Evolutionary conservation across 805 yeast species (phyloP), one percentile per base, ranked within the genome.

Genomic region (Yamadazyma phyllophila): DNA sequence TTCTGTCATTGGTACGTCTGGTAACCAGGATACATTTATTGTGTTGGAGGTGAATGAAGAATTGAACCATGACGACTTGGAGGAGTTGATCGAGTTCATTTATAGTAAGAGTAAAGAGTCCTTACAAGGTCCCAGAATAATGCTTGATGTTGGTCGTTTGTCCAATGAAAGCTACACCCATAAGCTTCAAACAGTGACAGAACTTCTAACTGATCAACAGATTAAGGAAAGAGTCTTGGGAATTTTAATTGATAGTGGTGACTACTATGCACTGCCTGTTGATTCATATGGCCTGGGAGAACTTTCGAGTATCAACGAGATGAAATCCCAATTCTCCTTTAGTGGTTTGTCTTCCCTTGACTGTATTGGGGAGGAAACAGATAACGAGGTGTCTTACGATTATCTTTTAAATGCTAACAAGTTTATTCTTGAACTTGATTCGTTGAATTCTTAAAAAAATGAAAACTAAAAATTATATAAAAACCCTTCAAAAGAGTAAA

Each of bases 11-110:
- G 76, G 76, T 12, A 76, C 82, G 1, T 60, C 59, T 7, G 82
- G 82, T 1, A 78, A 78, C 57, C 53, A 58, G 15, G 81, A 78
- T 49, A 74, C 81, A 1, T 78, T 77, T 55, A 53, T 74, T 10
- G 60, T 75, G 9, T 47, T 77, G 38, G 55, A 63, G 36, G 48
- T 68, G 10, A 59, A 59, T 31, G 26, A 36, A 24, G 42, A 49
- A 26, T 12, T 56, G n/a, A 17, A 36, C 7, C 36, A 43, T 27
- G 46, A 43, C 8, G 61, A 61, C 16, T 39, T 61, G 34, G 37
- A 44, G 17, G 44, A 37, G 6, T 15, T 46, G 7, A 48, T 59
- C 24, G 29, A 44, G 3, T 45, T 43, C 27, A 51, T 58, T 13
- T 58, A 60, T 46, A 39, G 46, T 5, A 54, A 61, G 41, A 26